Percentiles rank a stretch among this genome's conserved stretches.
Conservation (phyloP, 148 eudicot species). For the Cornus kousa region DNA sequence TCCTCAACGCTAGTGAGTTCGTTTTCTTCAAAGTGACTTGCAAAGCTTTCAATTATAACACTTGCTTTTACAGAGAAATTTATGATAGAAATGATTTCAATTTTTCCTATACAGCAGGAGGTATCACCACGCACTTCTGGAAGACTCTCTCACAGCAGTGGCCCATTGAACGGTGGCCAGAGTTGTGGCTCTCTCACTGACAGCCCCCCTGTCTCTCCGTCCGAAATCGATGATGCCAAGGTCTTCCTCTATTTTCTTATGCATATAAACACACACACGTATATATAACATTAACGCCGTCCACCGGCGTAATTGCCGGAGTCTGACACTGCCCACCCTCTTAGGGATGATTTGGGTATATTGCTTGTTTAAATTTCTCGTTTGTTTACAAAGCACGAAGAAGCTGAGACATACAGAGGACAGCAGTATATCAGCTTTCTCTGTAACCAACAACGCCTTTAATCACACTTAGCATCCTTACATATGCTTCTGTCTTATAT, state of each 20-base stretch:
- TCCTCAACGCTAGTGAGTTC: neutral
- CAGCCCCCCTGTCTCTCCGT: constrained; percentile 91
- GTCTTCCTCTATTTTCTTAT: constrained; percentile 11
- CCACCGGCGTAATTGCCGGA: constrained; percentile 11
- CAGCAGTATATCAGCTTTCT: constrained; percentile 26
- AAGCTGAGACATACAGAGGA: constrained; percentile 11
- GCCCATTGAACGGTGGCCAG: constrained; percentile 66
- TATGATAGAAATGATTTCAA: neutral
- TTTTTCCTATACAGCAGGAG: constrained; percentile 57
- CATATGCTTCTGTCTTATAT: constrained; percentile 15
- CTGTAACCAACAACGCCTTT: constrained; percentile 27
- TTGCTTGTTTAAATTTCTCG: neutral
- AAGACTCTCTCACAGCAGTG: constrained; percentile 90
- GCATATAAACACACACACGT: neutral
- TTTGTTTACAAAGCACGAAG: constrained; percentile 13
- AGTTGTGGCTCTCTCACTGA: constrained; percentile 65
- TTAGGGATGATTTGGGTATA: neutral
- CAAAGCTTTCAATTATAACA: neutral
- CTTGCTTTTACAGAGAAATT: neutral
- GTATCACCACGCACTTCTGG: constrained; percentile 98
- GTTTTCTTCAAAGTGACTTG: neutral
- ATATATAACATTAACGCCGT: neutral
- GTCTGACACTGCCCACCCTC: neutral
- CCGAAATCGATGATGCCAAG: constrained; percentile 84
- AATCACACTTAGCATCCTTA: neutral